Base-by-base conservation (phyloP, 139 green algal genomes). In the Chlorella sp. region DNA sequence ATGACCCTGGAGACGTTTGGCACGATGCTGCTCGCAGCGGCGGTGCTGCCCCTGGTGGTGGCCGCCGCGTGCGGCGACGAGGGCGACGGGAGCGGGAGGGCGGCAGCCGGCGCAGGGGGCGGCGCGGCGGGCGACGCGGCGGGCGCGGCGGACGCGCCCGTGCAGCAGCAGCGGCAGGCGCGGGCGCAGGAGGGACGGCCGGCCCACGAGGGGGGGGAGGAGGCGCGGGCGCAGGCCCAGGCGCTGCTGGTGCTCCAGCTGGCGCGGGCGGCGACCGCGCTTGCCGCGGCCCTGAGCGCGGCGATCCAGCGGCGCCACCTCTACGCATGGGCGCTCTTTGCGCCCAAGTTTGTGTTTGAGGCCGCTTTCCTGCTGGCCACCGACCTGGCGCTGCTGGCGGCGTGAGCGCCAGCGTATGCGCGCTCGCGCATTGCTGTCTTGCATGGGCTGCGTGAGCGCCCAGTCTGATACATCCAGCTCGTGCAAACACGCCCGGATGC, bases 311-410 rank as follows among this genome's bases (percentile, higher is more conserved):
- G 84, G 38, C 74, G 89, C 33, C 94, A 97, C 81, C 87, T 98
- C n/a, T 88, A 97, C 82, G 87, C 91, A 42, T 97, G 93, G 94
- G 88, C 90, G 0, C 82, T 97, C 8, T 97, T 97, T 82, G 94
- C 94, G 15, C 94, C 94, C 15, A 94, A 91, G 68, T 89, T 95
- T 73, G 77, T 96, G 41, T 98, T 97, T 85, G 92, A 98, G 73
- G 74, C 88, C n/a, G 84, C 61, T 42, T 90, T 93, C 35, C 35
- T 85, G 51, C 73, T 71, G 9, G 60, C 91, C 0, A 68, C 74
- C 1, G 74, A 87, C 25, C 40, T 75, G 15, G 68, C 56, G 5
- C 59, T 88, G 40, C 40, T 87, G 53, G n/a, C n/a, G n/a, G n/a
- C n/a, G n/a, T n/a, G n/a, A n/a, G n/a, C n/a, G n/a, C n/a, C n/a